phyloP scores from a whole-genome alignment of 805 yeast genomes.

The Novakomyces olei region DNA sequence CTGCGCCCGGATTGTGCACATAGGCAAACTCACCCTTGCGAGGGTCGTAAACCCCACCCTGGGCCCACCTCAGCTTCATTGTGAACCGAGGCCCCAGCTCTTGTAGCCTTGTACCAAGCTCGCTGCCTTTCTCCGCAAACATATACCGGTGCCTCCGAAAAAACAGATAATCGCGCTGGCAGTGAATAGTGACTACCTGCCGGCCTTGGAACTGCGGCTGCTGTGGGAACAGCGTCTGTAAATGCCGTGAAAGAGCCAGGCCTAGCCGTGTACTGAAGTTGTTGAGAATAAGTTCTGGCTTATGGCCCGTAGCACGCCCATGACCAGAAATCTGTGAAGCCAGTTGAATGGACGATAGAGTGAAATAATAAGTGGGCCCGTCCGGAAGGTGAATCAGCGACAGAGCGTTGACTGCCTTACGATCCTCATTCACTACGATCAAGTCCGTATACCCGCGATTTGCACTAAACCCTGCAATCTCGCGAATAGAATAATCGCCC shows the following conservation, averaged over 20 bases:
- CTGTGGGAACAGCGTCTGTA: conserved; percentile 75
- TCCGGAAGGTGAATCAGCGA: conserved; percentile 84
- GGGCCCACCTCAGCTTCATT: conserved; percentile 63
- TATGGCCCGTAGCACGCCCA: conserved; percentile 73
- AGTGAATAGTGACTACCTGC: conserved; percentile 86
- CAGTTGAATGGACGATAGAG: conserved; percentile 53
- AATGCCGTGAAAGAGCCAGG: conserved; percentile 74
- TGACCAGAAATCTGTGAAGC: conserved; percentile 65
- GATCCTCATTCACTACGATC: conserved; percentile 79
- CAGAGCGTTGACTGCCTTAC: conserved; percentile 73
- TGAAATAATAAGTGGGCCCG: conserved; percentile 88
- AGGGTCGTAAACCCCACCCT: conserved; percentile 64
- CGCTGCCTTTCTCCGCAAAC: conserved; percentile 74
- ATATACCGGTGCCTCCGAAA: conserved; percentile 88
- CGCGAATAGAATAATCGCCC: conserved; percentile 60
- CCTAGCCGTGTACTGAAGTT: conserved; percentile 86
- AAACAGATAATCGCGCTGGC: conserved; percentile 86
- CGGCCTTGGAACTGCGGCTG: conserved; percentile 87
- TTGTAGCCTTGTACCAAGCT: conserved; percentile 26
- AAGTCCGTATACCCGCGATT: conserved; percentile 75
- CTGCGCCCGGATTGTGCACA: conserved; percentile 2
- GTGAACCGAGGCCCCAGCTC: conserved; percentile 96
- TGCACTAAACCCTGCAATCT: conserved; percentile 62
- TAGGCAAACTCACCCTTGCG: conserved; percentile 1
- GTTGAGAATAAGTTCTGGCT: conserved; percentile 78